These are phyloP conservation scores for Cyberlindnera nakhonratchasimensis DNA, from an alignment of 805 yeast species.

Conservation along the genomic window DNA sequence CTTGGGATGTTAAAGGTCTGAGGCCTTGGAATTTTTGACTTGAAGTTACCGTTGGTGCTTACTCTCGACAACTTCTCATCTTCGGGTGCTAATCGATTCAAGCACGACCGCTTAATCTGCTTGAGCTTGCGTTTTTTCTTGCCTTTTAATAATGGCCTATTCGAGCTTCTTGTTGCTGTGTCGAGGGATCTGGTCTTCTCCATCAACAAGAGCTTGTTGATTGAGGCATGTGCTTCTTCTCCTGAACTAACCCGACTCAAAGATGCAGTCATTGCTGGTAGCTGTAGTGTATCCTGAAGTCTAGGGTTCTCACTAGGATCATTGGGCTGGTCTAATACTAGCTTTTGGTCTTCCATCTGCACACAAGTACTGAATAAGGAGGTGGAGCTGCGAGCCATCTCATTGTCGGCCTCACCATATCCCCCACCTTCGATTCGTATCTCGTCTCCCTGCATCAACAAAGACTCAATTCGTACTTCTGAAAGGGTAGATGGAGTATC, in stretches of 20 bases:
- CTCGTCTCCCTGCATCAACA: constrained; percentile 3
- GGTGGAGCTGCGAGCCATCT: too few relatives aligned
- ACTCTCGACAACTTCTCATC: too few relatives aligned
- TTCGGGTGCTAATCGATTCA: too few relatives aligned
- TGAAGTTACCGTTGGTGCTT: neutral
- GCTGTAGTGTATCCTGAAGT: too few relatives aligned
- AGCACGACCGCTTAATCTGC: neutral
- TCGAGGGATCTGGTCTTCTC: too few relatives aligned
- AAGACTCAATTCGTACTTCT: constrained; percentile 1
- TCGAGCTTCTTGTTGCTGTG: too few relatives aligned
- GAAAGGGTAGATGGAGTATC: constrained; percentile 1
- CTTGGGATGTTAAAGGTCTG: constrained; percentile 6
- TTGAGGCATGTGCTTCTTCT: neutral
- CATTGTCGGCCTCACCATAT: too few relatives aligned
- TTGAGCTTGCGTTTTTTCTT: neutral
- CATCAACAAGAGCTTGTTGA: constrained; percentile 12
- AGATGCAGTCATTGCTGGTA: neutral
- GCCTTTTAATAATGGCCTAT: neutral
- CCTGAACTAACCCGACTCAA: neutral
- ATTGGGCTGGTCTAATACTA: too few relatives aligned
- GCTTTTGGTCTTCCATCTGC: too few relatives aligned
- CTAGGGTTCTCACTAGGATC: too few relatives aligned
- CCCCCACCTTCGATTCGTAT: neutral
- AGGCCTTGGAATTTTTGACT: constrained; percentile 14
- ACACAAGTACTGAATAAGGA: too few relatives aligned